Percentiles rank a stretch among this genome's conserved stretches.
These are phyloP conservation scores for Aspergillus floridensis DNA, from an alignment of 2,329 filamentous ascomycete species.

Conservation along the genomic window DNA sequence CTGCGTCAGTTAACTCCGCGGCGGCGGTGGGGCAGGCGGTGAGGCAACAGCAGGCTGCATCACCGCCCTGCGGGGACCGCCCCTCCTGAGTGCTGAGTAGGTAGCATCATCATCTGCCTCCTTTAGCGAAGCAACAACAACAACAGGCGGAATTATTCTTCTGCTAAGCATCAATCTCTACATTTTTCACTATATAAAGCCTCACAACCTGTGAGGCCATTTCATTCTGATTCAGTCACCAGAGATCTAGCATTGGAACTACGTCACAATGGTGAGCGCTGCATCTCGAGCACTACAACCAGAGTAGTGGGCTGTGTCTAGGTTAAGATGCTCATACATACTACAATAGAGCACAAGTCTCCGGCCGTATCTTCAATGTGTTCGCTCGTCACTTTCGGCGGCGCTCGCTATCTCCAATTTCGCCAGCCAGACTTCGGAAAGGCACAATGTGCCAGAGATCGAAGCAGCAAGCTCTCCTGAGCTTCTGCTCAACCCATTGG, in stretches of 20 bases:
- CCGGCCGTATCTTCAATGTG: conserved; percentile 95
- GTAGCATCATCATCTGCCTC: not conserved
- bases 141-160: conserved; percentile 5
- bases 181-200: not conserved
- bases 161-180: not conserved
- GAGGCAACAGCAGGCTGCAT: conserved; percentile 25
- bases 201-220: not conserved
- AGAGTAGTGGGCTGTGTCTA: not conserved
- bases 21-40: conserved; percentile 22
- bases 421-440: conserved; percentile 91
- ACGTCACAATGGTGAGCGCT: not conserved
- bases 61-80: conserved; percentile 7
- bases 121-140: not conserved
- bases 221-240: not conserved
- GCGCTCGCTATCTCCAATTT: conserved; percentile 95
- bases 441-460: conserved; percentile 97
- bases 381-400: conserved; percentile 89
- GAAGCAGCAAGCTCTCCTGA: conserved; percentile 92
- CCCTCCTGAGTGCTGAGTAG: conserved; percentile 13
- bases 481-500: conserved; percentile 86
- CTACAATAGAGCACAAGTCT: conserved; percentile 57
- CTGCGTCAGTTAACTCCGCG: conserved; percentile 14
- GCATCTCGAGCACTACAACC: conserved; percentile 12
- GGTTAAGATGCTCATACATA: conserved; percentile 11
- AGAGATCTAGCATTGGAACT: not conserved